These are phyloP conservation scores for Gynandropsis gynandra DNA, from an alignment of 345 rosid genomes.

Conservation along the genomic window DNA sequence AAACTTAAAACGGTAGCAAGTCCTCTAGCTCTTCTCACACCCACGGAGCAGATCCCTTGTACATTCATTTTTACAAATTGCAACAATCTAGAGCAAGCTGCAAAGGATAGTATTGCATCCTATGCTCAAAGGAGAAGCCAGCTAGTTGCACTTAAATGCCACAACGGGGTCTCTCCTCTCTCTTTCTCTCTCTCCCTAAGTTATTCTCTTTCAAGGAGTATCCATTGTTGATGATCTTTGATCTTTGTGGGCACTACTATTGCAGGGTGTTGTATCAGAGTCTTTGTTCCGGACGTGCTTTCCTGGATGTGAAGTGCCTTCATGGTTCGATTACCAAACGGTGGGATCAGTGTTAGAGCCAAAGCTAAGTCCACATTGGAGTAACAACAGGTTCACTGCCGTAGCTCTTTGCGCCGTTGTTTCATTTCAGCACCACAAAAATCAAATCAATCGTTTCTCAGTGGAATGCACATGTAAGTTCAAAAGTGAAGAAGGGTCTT, in stretches of 20 bases:
- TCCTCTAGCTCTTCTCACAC: constrained; percentile 7
- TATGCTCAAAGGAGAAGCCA: constrained; percentile 22
- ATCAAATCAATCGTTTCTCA: neutral
- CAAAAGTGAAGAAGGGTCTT: constrained; percentile 7
- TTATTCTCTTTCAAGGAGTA: neutral
- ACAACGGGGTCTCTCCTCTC: neutral
- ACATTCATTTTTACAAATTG: constrained; percentile 20
- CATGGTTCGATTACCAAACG: neutral
- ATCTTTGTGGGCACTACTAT: neutral
- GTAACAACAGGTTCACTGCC: neutral
- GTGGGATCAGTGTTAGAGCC: neutral
- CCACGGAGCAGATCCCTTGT: constrained; percentile 5
- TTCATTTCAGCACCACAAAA: neutral
- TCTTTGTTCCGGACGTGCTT: constrained; percentile 2
- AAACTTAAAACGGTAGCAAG: constrained; percentile 5
- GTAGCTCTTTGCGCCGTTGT: constrained; percentile 12
- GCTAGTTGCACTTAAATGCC: constrained; percentile 4
- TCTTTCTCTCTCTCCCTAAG: neutral
- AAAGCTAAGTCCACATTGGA: constrained; percentile 1
- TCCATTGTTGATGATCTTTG: neutral
- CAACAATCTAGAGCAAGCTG: constrained; percentile 6
- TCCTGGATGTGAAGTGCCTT: constrained; percentile 14
- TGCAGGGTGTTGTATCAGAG: neutral
- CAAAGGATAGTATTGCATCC: constrained; percentile 4
- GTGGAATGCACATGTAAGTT: constrained; percentile 8